These are phyloP conservation scores for Hortiboletus rubellus DNA, from an alignment of 1,284 basidiomycete genomes.

Conservation along the genomic window DNA sequence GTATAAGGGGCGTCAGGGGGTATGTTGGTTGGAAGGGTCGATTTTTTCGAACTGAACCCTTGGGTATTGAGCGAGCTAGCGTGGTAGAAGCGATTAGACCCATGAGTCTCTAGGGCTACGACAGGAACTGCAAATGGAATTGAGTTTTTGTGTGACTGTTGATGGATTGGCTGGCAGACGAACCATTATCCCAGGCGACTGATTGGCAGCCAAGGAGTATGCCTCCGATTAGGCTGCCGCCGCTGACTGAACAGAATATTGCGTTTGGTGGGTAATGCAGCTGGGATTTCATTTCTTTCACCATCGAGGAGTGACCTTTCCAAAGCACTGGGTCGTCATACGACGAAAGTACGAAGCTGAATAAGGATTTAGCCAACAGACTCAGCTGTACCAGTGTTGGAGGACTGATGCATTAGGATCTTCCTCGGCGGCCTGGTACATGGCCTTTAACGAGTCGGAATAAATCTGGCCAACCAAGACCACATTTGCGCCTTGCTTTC, in stretches of 20 bases:
- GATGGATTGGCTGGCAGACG: constrained; percentile 22
- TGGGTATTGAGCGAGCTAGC: constrained; percentile 59
- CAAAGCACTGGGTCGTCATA: constrained; percentile 68
- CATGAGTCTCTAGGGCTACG: constrained; percentile 64
- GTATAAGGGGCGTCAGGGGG: constrained; percentile 29
- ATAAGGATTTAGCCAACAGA: neutral
- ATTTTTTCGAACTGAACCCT: constrained; percentile 39
- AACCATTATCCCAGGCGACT: constrained; percentile 66
- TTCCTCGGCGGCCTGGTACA: constrained; percentile 42
- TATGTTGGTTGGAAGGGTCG: constrained; percentile 30
- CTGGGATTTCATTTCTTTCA: constrained; percentile 59
- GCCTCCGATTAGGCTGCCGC: constrained; percentile 68
- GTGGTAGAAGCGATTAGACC: constrained; percentile 72
- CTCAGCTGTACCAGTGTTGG: neutral
- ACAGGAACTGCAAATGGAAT: constrained; percentile 51
- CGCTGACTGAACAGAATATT: constrained; percentile 75
- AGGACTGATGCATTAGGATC: constrained; percentile 46
- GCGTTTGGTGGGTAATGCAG: constrained; percentile 60
- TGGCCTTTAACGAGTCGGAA: constrained; percentile 52
- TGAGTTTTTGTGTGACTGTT: constrained; percentile 7
- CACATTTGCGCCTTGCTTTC: constrained; percentile 54
- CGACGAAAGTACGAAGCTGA: constrained; percentile 63
- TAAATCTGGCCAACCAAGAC: constrained; percentile 56
- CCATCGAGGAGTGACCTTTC: constrained; percentile 73
- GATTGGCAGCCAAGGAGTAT: constrained; percentile 61